Percentiles rank a stretch among this genome's conserved stretches.
Evolutionary conservation across 1,139 yeast genomes (phyloP).

Genomic region (Yamadazyma membranifaciens): DNA sequence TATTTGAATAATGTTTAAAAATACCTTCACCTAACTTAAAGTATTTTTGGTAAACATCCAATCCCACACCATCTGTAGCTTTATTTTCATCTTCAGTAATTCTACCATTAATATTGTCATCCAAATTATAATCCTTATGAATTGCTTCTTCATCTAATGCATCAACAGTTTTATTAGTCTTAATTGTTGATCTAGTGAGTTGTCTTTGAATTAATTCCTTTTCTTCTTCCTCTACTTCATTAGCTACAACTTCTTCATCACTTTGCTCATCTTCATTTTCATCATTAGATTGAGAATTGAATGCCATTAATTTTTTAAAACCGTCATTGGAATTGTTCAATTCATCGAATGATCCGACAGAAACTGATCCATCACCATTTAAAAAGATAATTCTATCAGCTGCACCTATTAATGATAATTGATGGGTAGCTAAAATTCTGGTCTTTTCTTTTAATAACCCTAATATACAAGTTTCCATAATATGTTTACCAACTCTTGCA

Average conservation of each 20-base stretch:
- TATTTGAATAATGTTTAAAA: conserved; percentile 23
- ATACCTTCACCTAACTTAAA: conserved; percentile 57
- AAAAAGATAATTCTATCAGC: conserved; percentile 42
- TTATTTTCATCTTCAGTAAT: conserved; percentile 30
- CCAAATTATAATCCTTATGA: conserved; percentile 9
- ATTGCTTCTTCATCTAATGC: conserved; percentile 12
- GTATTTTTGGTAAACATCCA: conserved; percentile 39
- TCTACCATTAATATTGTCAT: conserved; percentile 23
- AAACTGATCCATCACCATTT: conserved; percentile 28
- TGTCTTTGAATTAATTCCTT: conserved; percentile 19
- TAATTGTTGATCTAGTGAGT: conserved; percentile 21
- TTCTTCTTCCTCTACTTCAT: conserved; percentile 12
- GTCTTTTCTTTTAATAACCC: conserved; percentile 37
- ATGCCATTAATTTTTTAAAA: conserved; percentile 17
- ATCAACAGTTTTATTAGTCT: conserved; percentile 14
- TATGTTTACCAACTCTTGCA: conserved; percentile 48
- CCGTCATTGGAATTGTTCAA: conserved; percentile 24
- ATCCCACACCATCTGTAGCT: conserved; percentile 41
- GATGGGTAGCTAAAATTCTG: conserved; percentile 48
- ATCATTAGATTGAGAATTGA: conserved; percentile 18
- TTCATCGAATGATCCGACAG: conserved; percentile 39
- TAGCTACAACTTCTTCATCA: conserved; percentile 15
- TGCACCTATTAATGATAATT: conserved; percentile 39
- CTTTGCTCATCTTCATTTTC: conserved; percentile 22
- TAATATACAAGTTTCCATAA: conserved; percentile 37